Evolutionary conservation across 2,329 filamentous ascomycete species (phyloP).

Genomic region (Knufia fluminis): DNA sequence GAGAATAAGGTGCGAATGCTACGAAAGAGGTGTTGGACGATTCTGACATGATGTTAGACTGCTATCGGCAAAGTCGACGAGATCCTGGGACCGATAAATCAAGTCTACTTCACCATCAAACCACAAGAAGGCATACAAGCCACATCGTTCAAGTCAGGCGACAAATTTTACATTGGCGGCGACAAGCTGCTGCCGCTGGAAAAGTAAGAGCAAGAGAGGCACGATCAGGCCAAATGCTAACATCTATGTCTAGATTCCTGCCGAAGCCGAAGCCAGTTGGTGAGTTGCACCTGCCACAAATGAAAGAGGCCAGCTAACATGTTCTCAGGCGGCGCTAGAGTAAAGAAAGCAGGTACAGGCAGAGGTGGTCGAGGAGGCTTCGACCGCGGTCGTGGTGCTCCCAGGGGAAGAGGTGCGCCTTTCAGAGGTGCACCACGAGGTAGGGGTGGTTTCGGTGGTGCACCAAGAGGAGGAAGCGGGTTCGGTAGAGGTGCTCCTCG

Average conservation of each 20-base stretch:
- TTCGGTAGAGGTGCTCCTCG: conserved; percentile 30
- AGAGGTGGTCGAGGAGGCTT: conserved; percentile 32
- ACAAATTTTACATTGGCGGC: conserved; percentile 92
- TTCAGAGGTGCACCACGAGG: conserved; percentile 46
- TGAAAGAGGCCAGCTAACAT: conserved; percentile 1
- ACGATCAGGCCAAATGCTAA: conserved; percentile 19
- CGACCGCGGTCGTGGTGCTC: conserved; percentile 27
- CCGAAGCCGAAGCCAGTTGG: conserved; percentile 71
- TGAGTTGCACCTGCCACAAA: conserved; percentile 8
- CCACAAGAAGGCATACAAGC: conserved; percentile 93
- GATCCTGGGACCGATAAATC: conserved; percentile 92
- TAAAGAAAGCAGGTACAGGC: conserved; percentile 31
- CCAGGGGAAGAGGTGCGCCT: conserved; percentile 29
- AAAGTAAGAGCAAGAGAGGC: conserved; percentile 41
- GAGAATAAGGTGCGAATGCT: conserved; percentile 75
- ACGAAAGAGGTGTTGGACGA: background rate
- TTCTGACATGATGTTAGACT: conserved; percentile 42
- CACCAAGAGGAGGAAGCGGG: conserved; percentile 34
- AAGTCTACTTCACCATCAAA: conserved; percentile 98
- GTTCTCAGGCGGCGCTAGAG: conserved; percentile 47
- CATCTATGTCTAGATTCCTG: conserved; percentile 55
- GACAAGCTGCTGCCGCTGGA: conserved; percentile 94
- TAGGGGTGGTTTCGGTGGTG: conserved; percentile 40
- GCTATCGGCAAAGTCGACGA: conserved; percentile 95
- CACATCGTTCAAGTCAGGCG: conserved; percentile 85